Percentiles rank a stretch among this genome's conserved stretches.
These are phyloP conservation scores for Thraustochytrium striatum DNA, from an alignment of 352 stramenopile species.

Conservation along the genomic window DNA sequence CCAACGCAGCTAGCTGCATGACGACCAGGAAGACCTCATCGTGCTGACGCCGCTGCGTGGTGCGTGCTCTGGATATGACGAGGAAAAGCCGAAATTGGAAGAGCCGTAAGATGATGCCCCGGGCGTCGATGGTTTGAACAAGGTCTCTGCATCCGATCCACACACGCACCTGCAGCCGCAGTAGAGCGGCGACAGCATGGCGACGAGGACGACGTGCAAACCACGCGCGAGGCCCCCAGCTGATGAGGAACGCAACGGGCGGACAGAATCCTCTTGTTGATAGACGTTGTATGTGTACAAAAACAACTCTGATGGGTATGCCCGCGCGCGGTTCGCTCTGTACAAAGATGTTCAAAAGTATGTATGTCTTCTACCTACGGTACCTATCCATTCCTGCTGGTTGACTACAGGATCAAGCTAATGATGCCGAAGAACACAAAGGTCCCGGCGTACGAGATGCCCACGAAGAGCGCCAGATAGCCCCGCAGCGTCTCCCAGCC, in stretches of 20 bases:
- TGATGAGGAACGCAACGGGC: not conserved
- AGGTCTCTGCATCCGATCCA: not conserved
- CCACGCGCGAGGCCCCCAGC: not conserved
- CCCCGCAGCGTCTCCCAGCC: not conserved
- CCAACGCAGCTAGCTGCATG: too few relatives aligned
- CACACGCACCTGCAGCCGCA: not conserved
- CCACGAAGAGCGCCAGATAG: constrained; percentile 22
- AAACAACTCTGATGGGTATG: not conserved
- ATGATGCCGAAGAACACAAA: not conserved
- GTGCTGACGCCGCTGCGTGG: too few relatives aligned
- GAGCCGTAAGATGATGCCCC: not conserved
- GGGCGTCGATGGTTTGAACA: not conserved
- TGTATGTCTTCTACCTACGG: not conserved
- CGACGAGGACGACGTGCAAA: not conserved
- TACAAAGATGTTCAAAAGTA: not conserved
- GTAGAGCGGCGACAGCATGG: not conserved
- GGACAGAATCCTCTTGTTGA: not conserved
- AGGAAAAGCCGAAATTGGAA: not conserved
- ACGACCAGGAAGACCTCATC: too few relatives aligned
- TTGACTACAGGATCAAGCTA: not conserved
- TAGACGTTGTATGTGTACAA: constrained; percentile 1
- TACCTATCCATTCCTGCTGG: not conserved
- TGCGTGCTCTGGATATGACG: too few relatives aligned
- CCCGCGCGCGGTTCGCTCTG: not conserved
- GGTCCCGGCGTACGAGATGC: constrained; percentile 17